Conservation (phyloP, 208 protist genomes). For the Novymonas esmeraldas region DNA sequence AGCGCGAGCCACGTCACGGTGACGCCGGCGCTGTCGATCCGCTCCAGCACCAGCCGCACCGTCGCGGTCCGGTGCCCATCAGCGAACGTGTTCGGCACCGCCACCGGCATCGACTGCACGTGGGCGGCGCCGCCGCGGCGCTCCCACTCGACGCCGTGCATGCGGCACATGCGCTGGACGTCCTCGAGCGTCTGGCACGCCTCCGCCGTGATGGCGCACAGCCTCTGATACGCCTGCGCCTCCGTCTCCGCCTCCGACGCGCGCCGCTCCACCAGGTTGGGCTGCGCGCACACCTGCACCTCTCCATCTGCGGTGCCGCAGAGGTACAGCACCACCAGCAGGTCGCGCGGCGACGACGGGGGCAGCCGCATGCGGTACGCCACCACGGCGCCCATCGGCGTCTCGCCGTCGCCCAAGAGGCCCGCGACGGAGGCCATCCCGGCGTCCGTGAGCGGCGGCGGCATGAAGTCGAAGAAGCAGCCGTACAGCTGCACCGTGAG, state of each 20-base stretch:
- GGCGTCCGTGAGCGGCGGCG: slow-evolving; percentile 27
- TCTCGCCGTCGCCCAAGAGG: slow-evolving; percentile 35
- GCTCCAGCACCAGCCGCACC: slow-evolving; percentile 39
- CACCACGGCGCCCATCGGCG: slow-evolving; percentile 38
- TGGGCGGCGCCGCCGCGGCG: not conserved
- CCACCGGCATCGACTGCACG: slow-evolving; percentile 20
- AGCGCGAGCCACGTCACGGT: slow-evolving; percentile 42
- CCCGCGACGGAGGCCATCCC: slow-evolving; percentile 59
- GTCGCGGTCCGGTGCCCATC: slow-evolving; percentile 43
- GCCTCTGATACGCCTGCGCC: slow-evolving; percentile 33
- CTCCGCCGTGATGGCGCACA: slow-evolving; percentile 40
- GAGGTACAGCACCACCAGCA: slow-evolving; percentile 52
- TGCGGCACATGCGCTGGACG: slow-evolving; percentile 29
- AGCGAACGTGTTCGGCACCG: slow-evolving; percentile 29
- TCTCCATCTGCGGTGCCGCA: slow-evolving; percentile 28
- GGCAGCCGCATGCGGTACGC: slow-evolving; percentile 32
- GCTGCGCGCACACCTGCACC: slow-evolving; percentile 41
- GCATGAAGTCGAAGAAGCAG: slow-evolving; percentile 64
- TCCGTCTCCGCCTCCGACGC: slow-evolving; percentile 19
- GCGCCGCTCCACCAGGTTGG: slow-evolving; percentile 35
- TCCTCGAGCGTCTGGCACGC: slow-evolving; percentile 32
- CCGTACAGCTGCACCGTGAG: slow-evolving; percentile 33
- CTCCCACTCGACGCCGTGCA: slow-evolving; percentile 16
- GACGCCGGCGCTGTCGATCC: slow-evolving; percentile 24
- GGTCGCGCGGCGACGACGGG: slow-evolving; percentile 21